Percentiles rank a stretch among this genome's conserved stretches.
Evolutionary conservation across 257 asterid genomes (phyloP).

Genomic region (Marsdenia floribunda): DNA sequence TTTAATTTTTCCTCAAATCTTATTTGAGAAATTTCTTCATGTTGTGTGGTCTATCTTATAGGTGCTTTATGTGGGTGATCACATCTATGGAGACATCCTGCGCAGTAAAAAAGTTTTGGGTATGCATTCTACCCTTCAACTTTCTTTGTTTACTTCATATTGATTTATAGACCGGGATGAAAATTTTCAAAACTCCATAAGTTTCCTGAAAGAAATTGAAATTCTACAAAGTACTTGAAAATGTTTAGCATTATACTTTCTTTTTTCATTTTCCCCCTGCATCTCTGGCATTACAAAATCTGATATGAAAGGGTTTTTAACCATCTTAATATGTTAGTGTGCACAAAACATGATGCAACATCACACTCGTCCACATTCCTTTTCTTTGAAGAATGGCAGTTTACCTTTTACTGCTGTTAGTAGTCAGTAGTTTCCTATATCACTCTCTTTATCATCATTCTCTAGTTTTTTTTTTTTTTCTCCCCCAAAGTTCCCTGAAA

Average conservation of each 20-base stretch:
- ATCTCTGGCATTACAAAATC: neutral
- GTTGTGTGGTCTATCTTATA: slow-evolving; percentile 28
- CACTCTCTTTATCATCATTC: neutral
- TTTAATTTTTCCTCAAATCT: neutral
- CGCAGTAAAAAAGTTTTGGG: slow-evolving; percentile 95
- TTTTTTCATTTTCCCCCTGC: too few species aligned
- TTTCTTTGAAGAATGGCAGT: neutral
- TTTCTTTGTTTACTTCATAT: slow-evolving; percentile 1
- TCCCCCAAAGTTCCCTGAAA: neutral
- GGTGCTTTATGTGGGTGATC: slow-evolving; percentile 99
- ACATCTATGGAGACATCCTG: slow-evolving; percentile 95
- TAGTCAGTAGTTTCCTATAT: neutral
- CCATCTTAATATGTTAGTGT: neutral
- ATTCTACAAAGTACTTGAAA: neutral
- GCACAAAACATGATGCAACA: neutral
- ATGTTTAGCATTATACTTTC: neutral
- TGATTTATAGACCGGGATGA: neutral
- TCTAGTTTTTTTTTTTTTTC: too few species aligned
- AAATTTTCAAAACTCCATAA: neutral
- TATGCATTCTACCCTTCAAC: slow-evolving; percentile 24
- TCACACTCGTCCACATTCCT: neutral
- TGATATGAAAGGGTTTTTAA: neutral
- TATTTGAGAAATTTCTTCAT: neutral
- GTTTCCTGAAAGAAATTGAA: neutral
- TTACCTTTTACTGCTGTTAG: neutral